Percentiles rank a stretch among this genome's conserved stretches.
These are phyloP conservation scores for Pythium grandisporangium DNA, from an alignment of 352 stramenopile species.

Conservation along the genomic window DNA sequence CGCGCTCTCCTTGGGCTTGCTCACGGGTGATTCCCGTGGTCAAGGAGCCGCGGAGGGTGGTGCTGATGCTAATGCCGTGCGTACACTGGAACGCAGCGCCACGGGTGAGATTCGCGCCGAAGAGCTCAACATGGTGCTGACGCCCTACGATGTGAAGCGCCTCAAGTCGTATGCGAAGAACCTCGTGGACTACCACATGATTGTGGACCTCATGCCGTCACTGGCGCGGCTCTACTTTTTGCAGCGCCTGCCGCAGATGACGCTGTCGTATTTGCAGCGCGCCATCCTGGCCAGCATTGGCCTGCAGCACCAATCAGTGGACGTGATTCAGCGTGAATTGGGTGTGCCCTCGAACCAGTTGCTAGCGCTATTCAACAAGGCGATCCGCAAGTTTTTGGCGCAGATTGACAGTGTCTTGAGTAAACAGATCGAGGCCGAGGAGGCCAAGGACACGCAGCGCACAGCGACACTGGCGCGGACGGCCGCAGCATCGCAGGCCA, in stretches of 20 bases:
- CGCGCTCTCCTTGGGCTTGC: conserved; percentile 85
- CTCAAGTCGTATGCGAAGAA: conserved; percentile 98
- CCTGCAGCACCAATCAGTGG: conserved; percentile 90
- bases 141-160: conserved; percentile 96
- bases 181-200: conserved; percentile 99
- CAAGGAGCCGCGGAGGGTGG: conserved; percentile 12
- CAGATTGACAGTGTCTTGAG: conserved; percentile 73
- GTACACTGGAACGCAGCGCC: conserved; percentile 45
- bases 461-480: conserved; percentile 51
- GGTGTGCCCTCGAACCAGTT: conserved; percentile 94
- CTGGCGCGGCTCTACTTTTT: conserved; percentile 96
- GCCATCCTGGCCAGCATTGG: conserved; percentile 95
- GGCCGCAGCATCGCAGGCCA: conserved; percentile 56
- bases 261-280: conserved; percentile 93
- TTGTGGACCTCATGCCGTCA: conserved; percentile 95
- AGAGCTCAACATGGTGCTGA: conserved; percentile 92
- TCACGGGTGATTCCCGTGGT: conserved; percentile 73
- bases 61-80: neutral
- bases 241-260: conserved; percentile 87
- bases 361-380: conserved; percentile 98
- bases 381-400: conserved; percentile 83
- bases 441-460: conserved; percentile 71
- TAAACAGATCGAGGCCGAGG: conserved; percentile 82
- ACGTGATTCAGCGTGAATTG: conserved; percentile 91
- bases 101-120: conserved; percentile 67